Base-by-base conservation (phyloP, 1,139 yeast genomes). In the Geotrichum aggregatum region DNA sequence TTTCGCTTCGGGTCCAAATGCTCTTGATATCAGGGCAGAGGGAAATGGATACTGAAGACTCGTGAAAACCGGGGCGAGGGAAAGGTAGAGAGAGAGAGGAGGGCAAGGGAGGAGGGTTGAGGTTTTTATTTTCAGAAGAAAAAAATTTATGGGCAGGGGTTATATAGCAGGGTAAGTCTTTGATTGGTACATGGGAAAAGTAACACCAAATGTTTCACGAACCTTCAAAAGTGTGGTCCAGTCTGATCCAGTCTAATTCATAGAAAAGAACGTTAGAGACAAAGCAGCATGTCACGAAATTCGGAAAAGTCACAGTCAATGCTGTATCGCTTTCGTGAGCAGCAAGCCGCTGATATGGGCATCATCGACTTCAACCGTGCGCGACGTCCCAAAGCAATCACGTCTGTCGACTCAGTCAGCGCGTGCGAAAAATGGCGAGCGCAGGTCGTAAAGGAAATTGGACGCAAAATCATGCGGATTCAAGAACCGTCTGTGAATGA, bases 261-360 rank as follows among this genome's bases (percentile, higher is more conserved):
- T n/a, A n/a, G n/a, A n/a, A n/a, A 13, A 40, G 4, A 35, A 51
- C 14, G 28, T n/a, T n/a, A n/a, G n/a, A n/a, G n/a, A n/a, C n/a
- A n/a, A n/a, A n/a, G n/a, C n/a, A n/a, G n/a, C n/a, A 85, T 86
- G 95, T 84, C 94, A 41, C 72, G 94, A 58, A 86, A 84, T 62
- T 77, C 77, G 43, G 94, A 87, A 61, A 85, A 83, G 64, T 84
- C 92, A 3, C 85, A 84, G 65, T 79, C 91, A 0, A 76, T 83
- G 55, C 76, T 87, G 56, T 80, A 79, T 61, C 72, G 88, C 49
- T 82, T 75, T 63, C 84, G 84, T 57, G 83, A 77, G 52, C 78
- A 78, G 55, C 78, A 78, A 62, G 83, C 81, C 8, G 78, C 75
- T 45, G 81, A 80, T 47, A 72, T 77, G 3, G 87, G 87, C 0